These are phyloP conservation scores for Panicum miliaceum DNA, from an alignment of 176 grass and related monocot genomes.

Conservation along the genomic window DNA sequence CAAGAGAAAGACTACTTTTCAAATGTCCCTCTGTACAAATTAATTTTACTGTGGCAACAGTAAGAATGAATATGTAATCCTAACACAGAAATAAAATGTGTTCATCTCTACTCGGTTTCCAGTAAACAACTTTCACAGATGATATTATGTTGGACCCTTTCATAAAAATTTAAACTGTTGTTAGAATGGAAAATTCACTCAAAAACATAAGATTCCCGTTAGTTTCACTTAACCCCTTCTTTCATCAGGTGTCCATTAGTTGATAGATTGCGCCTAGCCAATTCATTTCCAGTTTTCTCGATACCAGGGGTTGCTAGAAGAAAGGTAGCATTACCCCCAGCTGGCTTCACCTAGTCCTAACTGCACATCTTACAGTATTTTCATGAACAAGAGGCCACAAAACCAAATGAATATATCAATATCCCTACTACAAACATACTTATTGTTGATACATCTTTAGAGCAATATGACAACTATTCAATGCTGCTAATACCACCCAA, in stretches of 20 bases:
- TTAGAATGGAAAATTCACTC: neutral
- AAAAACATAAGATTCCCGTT: neutral
- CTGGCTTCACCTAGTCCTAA: neutral
- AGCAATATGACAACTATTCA: neutral
- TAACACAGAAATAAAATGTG: neutral
- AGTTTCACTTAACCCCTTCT: too few species aligned
- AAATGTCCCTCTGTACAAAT: neutral
- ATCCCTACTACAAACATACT: neutral
- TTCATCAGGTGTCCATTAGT: too few species aligned
- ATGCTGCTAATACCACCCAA: neutral
- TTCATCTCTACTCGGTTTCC: neutral
- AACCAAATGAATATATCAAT: neutral
- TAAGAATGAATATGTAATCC: neutral
- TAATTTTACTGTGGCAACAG: neutral
- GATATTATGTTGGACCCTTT: neutral
- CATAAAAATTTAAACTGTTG: neutral
- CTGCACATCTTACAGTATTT: neutral
- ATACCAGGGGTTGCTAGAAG: neutral
- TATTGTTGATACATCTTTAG: too few species aligned
- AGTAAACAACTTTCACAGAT: neutral
- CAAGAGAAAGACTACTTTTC: neutral
- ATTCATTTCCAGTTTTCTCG: neutral
- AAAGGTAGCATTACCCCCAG: neutral
- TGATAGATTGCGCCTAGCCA: too few species aligned
- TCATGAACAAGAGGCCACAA: neutral